Evolutionary conservation across 139 green algal genomes (phyloP).

Genomic region (Coelastrella sp.): DNA sequence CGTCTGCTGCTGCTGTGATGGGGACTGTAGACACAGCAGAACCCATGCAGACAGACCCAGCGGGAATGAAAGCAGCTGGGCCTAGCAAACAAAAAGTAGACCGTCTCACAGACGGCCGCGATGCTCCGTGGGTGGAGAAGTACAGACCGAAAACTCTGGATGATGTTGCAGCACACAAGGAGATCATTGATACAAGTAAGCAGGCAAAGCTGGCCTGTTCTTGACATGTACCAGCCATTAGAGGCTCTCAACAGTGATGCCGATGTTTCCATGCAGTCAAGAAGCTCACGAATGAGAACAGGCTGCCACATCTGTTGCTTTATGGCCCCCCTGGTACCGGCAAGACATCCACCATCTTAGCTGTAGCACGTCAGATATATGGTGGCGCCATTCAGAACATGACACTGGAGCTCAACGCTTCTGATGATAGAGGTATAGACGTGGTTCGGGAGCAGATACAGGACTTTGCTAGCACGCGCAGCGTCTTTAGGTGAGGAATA

Average conservation of each 20-base stretch:
- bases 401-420: slow-evolving; percentile 98
- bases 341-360: slow-evolving; percentile 97
- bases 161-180: slow-evolving; percentile 95
- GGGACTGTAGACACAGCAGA: slow-evolving; percentile 10
- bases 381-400: slow-evolving; percentile 84
- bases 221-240: background rate
- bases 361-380: slow-evolving; percentile 95
- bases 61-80: background rate
- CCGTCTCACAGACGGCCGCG: background rate
- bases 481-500: slow-evolving; percentile 86
- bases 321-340: slow-evolving; percentile 99
- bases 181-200: slow-evolving; percentile 98
- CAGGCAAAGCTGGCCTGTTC: slow-evolving; percentile 50
- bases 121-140: slow-evolving; percentile 95
- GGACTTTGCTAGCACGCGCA: slow-evolving; percentile 95
- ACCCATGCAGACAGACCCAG: slow-evolving; percentile 40
- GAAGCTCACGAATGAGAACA: slow-evolving; percentile 84
- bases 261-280: slow-evolving; percentile 69
- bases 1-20: background rate
- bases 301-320: slow-evolving; percentile 96
- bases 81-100: slow-evolving; percentile 16
- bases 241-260: background rate
- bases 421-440: slow-evolving; percentile 95
- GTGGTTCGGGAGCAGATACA: slow-evolving; percentile 95
- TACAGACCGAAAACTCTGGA: slow-evolving; percentile 93